Conservation (phyloP, 495 filamentous ascomycete species). For the Chaetomium cochliodes region DNA sequence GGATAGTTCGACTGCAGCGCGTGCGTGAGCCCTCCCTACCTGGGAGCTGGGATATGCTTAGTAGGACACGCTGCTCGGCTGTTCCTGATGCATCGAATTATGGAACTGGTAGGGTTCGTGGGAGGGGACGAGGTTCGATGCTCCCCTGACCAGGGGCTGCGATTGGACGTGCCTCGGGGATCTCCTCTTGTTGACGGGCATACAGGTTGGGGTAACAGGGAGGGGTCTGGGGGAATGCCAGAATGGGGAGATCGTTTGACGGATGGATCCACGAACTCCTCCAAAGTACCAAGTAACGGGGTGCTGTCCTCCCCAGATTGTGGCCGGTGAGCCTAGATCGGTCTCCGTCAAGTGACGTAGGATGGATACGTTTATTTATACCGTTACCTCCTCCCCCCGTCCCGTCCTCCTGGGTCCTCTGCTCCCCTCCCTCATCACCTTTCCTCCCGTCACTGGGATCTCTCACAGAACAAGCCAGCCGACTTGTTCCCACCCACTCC, state of each 20-base stretch:
- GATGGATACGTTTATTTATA: constrained; percentile 7
- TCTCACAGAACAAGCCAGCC: neutral
- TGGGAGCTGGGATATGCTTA: no score
- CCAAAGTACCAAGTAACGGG: neutral
- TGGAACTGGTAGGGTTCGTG: constrained; percentile 2
- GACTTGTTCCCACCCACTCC: constrained; percentile 4
- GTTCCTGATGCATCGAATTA: neutral
- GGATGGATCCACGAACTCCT: neutral
- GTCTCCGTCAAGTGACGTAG: constrained; percentile 3
- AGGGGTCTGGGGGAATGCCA: constrained; percentile 13
- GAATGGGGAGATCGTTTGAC: constrained; percentile 4
- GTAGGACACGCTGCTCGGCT: neutral
- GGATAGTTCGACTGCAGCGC: neutral
- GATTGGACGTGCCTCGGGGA: neutral
- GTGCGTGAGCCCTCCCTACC: neutral
- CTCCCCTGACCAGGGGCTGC: neutral
- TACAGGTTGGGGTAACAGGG: constrained; percentile 16
- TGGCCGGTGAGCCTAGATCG: neutral
- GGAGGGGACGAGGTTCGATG: neutral
- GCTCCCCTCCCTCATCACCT: neutral
- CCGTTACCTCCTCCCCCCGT: neutral
- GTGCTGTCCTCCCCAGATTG: neutral
- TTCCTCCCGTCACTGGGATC: constrained; percentile 2
- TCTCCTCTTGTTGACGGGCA: constrained; percentile 2
- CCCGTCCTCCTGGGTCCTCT: neutral